Base-by-base conservation (phyloP, 192 early-diverging fungal genomes). In the Pilaira anomala region DNA sequence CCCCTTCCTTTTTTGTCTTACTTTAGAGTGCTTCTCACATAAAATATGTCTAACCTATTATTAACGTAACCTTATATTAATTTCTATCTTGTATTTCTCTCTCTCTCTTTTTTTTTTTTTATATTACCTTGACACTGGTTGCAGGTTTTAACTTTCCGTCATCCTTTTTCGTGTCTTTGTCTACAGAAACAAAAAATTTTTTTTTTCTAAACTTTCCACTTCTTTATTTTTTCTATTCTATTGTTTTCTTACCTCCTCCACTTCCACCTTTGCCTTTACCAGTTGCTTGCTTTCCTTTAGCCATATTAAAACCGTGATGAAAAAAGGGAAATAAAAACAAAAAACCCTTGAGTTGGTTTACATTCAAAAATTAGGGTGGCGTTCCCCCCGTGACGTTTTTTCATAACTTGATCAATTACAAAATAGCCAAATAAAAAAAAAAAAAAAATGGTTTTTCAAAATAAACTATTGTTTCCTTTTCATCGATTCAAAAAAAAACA, bases 11-110 rank as follows among this genome's bases (percentile, higher is more conserved):
- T 61, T 36, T 40, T 30, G 30, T 2, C 24, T 60, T 55, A 78
- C 84, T 72, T 84, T 90, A 24, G 79, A 71, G 25, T 91, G 87
- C 59, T 92, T 94, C 62, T 91, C 91, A 75, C 92, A 94, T 6
- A 94, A 78, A 61, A 92, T 92, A 73, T 94, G 89, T 25, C 91
- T 80, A 21, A 90, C 85, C 70, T 76, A 65, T 9, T 39, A 1
- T 62, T 49, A 18, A 65, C 1, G 24, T 24, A 21, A 28, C 21
- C 13, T 46, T 46, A 46, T 6, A 46, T 18, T 19, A n/a, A n/a
- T n/a, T 19, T 46, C 44, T 46, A 13, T 18, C 1, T 14, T 40
- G 12, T 12, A 40, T 40, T n/a, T 1, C 4, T 36, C 5, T 4
- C 2, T 46, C 12, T 5, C 13, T 1, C 33, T 9, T 1, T 33